Base-by-base conservation (phyloP, 1,139 yeast species). In the Saccharomyces uvarum region DNA sequence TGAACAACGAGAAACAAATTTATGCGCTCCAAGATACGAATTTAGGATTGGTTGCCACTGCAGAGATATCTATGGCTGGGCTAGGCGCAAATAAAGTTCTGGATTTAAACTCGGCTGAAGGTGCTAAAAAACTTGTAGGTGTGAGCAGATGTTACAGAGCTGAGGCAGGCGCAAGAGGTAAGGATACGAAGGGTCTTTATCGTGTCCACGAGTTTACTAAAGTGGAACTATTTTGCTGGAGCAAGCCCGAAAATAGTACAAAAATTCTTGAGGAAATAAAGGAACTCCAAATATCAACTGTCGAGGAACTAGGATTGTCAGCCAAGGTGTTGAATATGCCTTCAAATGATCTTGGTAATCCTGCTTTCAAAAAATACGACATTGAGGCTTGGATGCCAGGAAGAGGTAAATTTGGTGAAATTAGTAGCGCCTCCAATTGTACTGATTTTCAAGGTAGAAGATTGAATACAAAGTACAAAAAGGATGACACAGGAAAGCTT, bases 311-410 rank as follows among this genome's bases (percentile, higher is more conserved):
- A 19, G 98, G 96, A 0, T 73, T 95, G 4, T 77, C 82, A 38
- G 96, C 97, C 1, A 81, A 90, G 58, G 87, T 93, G 44, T 73
- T 93, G 41, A 82, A 87, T 61, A 90, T 95, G 91, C 97, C 98
- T 0, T 82, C 85, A 26, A 82, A 87, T 58, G 99, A 95, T 67
- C 73, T 95, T 52, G 99, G 99, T 0, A 86, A 96, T 0, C 97
- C 99, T 1, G 99, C 99, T 0, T 81, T 78, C 70, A 85, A 86
- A 65, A 95, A 95, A 70, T 89, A 84, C 65, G 99, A 95, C 64
- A 88, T 91, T 54, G 99, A 95, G 70, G 97, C 95, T 0, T 89
- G 97, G 93, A 93, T 95, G 97, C 99, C 98, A 0, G 98, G 99
- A 1, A 80, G 97, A 63, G 89, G 89, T 1, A 72, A 73, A 1